These are phyloP conservation scores for Ilex asprella DNA, from an alignment of 257 asterid genomes.

Conservation along the genomic window DNA sequence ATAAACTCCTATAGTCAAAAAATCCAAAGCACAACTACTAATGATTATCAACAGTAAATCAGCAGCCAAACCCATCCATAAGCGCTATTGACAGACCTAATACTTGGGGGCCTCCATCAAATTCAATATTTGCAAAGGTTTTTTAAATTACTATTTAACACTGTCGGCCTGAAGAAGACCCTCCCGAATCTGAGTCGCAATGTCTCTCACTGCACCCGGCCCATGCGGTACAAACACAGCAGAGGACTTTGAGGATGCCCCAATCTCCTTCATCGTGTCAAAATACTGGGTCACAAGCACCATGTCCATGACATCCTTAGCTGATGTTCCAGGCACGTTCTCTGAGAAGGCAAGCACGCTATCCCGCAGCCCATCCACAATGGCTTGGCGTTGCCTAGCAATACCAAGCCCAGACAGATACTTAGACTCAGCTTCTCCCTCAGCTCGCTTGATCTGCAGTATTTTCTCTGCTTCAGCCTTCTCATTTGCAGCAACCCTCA, in stretches of 20 bases:
- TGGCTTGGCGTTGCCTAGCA: conserved; percentile 60
- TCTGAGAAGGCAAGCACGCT: conserved; percentile 47
- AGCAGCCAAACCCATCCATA: background rate
- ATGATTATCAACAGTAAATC: background rate
- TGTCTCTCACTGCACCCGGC: conserved; percentile 49
- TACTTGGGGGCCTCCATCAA: background rate
- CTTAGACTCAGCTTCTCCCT: conserved; percentile 56
- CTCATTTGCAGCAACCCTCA: conserved; percentile 46
- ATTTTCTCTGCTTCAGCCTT: conserved; percentile 57
- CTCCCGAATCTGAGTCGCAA: conserved; percentile 44
- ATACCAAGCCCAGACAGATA: conserved; percentile 48
- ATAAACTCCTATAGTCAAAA: too few relatives aligned
- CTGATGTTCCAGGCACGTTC: conserved; percentile 51
- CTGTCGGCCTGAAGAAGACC: conserved; percentile 37
- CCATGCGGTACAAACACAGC: conserved; percentile 55
- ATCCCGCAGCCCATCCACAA: conserved; percentile 48
- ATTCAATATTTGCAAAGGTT: conserved; percentile 1
- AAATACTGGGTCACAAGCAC: conserved; percentile 53
- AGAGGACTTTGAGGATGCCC: conserved; percentile 47
- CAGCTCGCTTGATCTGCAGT: conserved; percentile 49
- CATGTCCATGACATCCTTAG: conserved; percentile 55
- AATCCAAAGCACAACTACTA: too few relatives aligned
- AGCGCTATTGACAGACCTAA: background rate
- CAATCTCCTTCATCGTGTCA: conserved; percentile 56
- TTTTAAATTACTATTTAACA: conserved; percentile 11